These are phyloP conservation scores for Leptodontidium sp. DNA, from an alignment of 2,329 filamentous ascomycete species.

Conservation along the genomic window DNA sequence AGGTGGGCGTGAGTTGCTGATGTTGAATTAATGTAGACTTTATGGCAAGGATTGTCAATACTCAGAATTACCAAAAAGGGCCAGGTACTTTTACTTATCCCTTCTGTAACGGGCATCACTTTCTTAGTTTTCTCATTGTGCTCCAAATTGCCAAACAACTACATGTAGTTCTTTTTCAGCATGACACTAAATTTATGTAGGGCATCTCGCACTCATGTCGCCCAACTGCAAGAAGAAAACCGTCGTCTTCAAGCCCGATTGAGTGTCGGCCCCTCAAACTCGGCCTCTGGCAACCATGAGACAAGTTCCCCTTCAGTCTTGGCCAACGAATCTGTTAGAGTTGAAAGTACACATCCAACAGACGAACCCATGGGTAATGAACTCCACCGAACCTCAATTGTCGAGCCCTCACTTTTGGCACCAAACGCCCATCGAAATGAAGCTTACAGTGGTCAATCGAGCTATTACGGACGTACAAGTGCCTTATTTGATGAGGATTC, in stretches of 20 bases:
- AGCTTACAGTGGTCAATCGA: background rate
- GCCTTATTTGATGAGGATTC: background rate
- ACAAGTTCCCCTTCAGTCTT: too few species aligned
- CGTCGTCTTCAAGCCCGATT: background rate
- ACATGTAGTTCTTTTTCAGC: background rate
- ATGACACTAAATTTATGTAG: background rate
- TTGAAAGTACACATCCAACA: too few species aligned
- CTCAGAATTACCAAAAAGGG: background rate
- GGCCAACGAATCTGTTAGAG: too few species aligned
- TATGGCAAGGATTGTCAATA: background rate
- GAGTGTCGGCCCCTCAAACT: background rate
- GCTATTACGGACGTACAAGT: constrained; percentile 2
- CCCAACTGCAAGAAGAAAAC: background rate
- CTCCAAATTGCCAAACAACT: background rate
- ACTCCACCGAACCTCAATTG: too few species aligned
- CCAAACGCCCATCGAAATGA: background rate
- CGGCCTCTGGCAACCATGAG: too few species aligned
- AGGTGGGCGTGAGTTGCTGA: background rate
- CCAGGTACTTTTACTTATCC: background rate
- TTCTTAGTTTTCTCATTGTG: background rate
- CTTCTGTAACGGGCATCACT: too few species aligned
- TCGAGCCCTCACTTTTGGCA: too few species aligned
- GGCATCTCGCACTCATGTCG: background rate
- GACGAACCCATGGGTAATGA: too few species aligned
- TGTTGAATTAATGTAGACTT: background rate